Percentiles rank a stretch among this genome's conserved stretches.
These are phyloP conservation scores for Xylariaceae sp. DNA, from an alignment of 2,329 filamentous ascomycete genomes.

Conservation along the genomic window DNA sequence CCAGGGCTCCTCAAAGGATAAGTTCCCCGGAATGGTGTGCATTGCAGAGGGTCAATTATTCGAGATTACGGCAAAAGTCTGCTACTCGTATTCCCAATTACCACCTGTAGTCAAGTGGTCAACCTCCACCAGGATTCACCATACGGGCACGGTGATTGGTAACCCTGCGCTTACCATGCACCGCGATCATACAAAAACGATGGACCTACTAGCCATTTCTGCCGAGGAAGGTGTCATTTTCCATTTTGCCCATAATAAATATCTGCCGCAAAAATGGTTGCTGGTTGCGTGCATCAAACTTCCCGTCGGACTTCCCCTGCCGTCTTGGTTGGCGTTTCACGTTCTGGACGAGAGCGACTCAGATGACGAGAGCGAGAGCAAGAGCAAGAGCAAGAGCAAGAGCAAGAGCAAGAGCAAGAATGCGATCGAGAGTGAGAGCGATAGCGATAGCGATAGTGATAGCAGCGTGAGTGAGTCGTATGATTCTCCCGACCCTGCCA, in stretches of 20 bases:
- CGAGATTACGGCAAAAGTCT: background rate
- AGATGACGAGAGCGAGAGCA: no score
- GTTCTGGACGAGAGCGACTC: no score
- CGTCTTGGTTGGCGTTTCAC: conserved; percentile 18
- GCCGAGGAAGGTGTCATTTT: conserved; percentile 19
- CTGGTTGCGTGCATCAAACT: conserved; percentile 22
- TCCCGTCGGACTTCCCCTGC: conserved; percentile 14
- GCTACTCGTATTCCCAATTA: no score
- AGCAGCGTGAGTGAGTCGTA: no score
- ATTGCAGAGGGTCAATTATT: background rate
- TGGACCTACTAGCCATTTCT: conserved; percentile 23
- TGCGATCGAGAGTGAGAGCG: no score
- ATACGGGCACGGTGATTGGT: conserved; percentile 22
- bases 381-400: no score
- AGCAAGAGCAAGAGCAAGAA: no score
- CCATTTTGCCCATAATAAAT: conserved; percentile 19
- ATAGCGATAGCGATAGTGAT: no score
- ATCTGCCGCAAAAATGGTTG: conserved; percentile 21
- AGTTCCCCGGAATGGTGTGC: background rate
- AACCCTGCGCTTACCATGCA: conserved; percentile 17
- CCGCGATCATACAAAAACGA: background rate
- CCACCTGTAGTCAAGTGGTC: no score
- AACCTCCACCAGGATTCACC: conserved; percentile 14
- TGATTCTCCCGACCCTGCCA: background rate
- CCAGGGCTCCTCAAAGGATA: background rate